These are phyloP conservation scores for Malbranchea cinnamomea DNA, from an alignment of 2,329 filamentous ascomycete species.

Conservation along the genomic window DNA sequence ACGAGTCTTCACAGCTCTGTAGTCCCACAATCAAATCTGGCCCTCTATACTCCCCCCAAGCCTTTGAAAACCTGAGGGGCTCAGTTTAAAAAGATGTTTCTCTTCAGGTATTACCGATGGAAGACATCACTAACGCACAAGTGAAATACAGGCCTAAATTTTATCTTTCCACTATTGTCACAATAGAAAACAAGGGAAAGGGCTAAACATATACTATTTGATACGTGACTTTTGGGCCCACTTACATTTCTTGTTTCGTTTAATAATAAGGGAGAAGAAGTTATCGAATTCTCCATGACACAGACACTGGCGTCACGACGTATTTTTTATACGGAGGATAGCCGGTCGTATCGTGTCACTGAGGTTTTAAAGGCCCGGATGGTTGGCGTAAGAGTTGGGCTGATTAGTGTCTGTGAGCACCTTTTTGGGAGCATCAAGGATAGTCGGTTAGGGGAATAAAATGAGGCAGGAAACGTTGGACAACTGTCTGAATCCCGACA, in stretches of 20 bases:
- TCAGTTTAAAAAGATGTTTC: too few relatives aligned
- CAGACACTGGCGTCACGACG: slow-evolving; percentile 17
- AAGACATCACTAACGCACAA: slow-evolving; percentile 5
- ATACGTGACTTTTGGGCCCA: slow-evolving; percentile 20
- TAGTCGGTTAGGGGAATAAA: slow-evolving; percentile 6
- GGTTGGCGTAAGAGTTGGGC: slow-evolving; percentile 43
- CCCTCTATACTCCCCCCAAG: slow-evolving; percentile 6
- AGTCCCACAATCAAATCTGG: slow-evolving; percentile 6
- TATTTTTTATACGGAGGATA: slow-evolving; percentile 39
- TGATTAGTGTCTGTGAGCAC: slow-evolving; percentile 5
- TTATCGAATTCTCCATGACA: slow-evolving; percentile 16
- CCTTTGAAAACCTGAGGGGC: slow-evolving; percentile 5
- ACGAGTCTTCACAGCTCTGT: slow-evolving; percentile 6
- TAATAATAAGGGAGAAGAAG: slow-evolving; percentile 18
- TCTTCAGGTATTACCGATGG: too few relatives aligned
- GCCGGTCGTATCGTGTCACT: slow-evolving; percentile 45
- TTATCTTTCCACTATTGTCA: slow-evolving; percentile 6
- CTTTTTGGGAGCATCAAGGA: slow-evolving; percentile 7
- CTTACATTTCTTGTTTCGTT: slow-evolving; percentile 14
- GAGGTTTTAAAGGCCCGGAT: slow-evolving; percentile 70
- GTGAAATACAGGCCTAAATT: slow-evolving; percentile 5
- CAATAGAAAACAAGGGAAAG: slow-evolving; percentile 11
- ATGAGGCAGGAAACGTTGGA: slow-evolving; percentile 4
- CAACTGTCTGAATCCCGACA: slow-evolving; percentile 6
- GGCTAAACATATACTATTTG: slow-evolving; percentile 15